Conservation (phyloP, 352 stramenopile genomes). For the Globisporangium carolinianum region DNA sequence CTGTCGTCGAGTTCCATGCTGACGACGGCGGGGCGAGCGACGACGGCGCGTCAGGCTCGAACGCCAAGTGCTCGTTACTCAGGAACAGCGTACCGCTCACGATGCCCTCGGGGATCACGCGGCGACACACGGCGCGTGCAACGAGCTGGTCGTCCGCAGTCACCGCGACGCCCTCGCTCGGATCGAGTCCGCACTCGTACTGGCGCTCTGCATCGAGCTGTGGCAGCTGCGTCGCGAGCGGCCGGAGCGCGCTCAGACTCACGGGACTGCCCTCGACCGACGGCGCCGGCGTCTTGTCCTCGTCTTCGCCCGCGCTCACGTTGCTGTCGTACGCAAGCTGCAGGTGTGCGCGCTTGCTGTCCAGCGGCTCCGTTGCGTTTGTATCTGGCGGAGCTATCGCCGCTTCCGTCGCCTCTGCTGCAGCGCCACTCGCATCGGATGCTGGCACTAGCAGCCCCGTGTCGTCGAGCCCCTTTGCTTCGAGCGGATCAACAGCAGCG, state of each 20-base stretch:
- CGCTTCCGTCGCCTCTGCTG: not conserved
- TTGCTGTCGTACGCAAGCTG: slow-evolving; percentile 6
- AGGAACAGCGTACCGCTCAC: slow-evolving; percentile 62
- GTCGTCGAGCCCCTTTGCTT: slow-evolving; percentile 11
- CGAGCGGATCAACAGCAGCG: slow-evolving; percentile 1
- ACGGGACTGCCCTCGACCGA: slow-evolving; percentile 6
- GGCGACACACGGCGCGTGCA: slow-evolving; percentile 47
- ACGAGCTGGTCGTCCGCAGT: slow-evolving; percentile 57
- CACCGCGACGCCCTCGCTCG: slow-evolving; percentile 53
- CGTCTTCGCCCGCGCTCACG: slow-evolving; percentile 7
- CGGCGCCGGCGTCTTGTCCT: slow-evolving; percentile 2
- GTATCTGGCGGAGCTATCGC: no score
- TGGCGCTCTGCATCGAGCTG: slow-evolving; percentile 23
- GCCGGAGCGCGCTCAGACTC: slow-evolving; percentile 6
- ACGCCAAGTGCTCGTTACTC: slow-evolving; percentile 52
- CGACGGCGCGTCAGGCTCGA: slow-evolving; percentile 42
- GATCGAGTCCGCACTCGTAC: slow-evolving; percentile 57
- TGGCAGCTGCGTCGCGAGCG: slow-evolving; percentile 17
- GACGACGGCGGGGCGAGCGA: not conserved
- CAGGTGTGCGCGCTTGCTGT: not conserved
- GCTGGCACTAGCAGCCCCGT: slow-evolving; percentile 1
- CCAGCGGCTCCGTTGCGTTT: no score
- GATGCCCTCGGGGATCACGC: slow-evolving; percentile 71
- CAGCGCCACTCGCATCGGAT: slow-evolving; percentile 1
- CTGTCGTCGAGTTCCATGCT: not conserved